Base-by-base conservation (phyloP, 2,329 filamentous ascomycete genomes). In the Pseudonectria buxi region DNA sequence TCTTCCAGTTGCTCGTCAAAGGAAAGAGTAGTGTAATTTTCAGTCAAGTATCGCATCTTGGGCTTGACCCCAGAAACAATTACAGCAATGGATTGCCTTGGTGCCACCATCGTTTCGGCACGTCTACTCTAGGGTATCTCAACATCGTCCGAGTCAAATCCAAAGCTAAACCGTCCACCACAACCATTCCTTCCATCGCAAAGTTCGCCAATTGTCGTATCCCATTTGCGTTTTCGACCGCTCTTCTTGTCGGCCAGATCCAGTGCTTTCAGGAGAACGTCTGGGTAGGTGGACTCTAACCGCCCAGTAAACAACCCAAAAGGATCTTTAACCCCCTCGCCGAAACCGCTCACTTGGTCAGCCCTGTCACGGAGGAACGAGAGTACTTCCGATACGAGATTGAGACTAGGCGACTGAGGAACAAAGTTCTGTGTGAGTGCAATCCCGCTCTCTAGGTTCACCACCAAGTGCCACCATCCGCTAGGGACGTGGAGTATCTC, bases 381-480 rank as follows among this genome's bases (percentile, higher is more conserved):
- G 34, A 96, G 60, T 1, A 88, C 88, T 28, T 86, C 78, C 0
- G 73, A 68, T 2, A 95, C 63, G 51, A 90, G 83, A 24, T 61
- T 57, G 12, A 65, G 45, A 28, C 49, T 59, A 4, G 58, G 56
- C 4, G 78, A 78, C 42, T 67, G 67, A 26, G 92, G 89, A 10
- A 96, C 86, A 55, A 96, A 95, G 57, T 96, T 96, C 58, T 96
- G 90, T 7, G 90, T 96, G 45, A 96, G 72, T 4, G 90, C 92
- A 44, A 96, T 84, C 28, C 85, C 83, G 10, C 77, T 72, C 49
- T 88, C 83, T 2, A 95, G 66, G 54, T 96, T 96, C 30, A 96
- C 81, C 9, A 96, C 92, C 24, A 96, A 68, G 67, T 96, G 90
- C 81, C 92, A 96, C 90, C 90, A 96, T 6, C 90, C 89, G 33